Conservation (phyloP, 179 eudicot species). For the Monotropa hypopitys region DNA sequence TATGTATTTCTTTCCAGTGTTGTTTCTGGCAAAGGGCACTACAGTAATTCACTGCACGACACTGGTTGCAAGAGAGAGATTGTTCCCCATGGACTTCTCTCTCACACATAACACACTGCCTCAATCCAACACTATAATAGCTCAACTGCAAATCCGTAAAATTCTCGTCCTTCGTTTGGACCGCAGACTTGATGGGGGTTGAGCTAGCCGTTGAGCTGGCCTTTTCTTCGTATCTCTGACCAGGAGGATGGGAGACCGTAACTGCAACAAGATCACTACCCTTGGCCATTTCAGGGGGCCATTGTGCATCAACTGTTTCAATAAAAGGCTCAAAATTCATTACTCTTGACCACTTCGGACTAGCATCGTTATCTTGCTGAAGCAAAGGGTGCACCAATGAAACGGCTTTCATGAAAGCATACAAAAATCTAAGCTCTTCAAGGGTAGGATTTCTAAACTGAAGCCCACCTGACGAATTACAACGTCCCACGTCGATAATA, state of each 20-base stretch:
- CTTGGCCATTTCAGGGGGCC: slow-evolving; percentile 40
- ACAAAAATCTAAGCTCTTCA: slow-evolving; percentile 52
- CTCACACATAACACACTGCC: slow-evolving; percentile 39
- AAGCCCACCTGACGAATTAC: slow-evolving; percentile 31
- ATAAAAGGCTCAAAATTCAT: slow-evolving; percentile 42
- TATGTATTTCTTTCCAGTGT: slow-evolving; percentile 42
- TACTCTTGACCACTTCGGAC: slow-evolving; percentile 26
- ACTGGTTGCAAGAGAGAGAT: slow-evolving; percentile 28
- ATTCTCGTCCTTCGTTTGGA: slow-evolving; percentile 27
- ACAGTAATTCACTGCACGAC: slow-evolving; percentile 34
- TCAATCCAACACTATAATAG: slow-evolving; percentile 10
- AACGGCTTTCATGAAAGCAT: slow-evolving; percentile 39
- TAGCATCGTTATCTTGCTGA: slow-evolving; percentile 23
- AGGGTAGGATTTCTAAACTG: slow-evolving; percentile 38
- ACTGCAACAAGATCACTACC: slow-evolving; percentile 48
- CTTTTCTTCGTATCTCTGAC: slow-evolving; percentile 44
- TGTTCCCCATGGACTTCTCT: slow-evolving; percentile 32
- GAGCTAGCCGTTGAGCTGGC: slow-evolving; percentile 31
- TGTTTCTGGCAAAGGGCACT: slow-evolving; percentile 34
- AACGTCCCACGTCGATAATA: slow-evolving; percentile 43
- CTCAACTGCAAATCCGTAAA: slow-evolving; percentile 19
- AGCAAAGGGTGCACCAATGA: slow-evolving; percentile 50
- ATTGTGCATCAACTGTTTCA: slow-evolving; percentile 65
- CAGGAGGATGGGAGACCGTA: slow-evolving; percentile 50
- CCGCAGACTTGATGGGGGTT: slow-evolving; percentile 33